A percentile compares a stretch with the other conserved stretches of the same genome.
phyloP scores from a whole-genome alignment of 768 basidiomycete species.

The Tulasnella sp. region DNA sequence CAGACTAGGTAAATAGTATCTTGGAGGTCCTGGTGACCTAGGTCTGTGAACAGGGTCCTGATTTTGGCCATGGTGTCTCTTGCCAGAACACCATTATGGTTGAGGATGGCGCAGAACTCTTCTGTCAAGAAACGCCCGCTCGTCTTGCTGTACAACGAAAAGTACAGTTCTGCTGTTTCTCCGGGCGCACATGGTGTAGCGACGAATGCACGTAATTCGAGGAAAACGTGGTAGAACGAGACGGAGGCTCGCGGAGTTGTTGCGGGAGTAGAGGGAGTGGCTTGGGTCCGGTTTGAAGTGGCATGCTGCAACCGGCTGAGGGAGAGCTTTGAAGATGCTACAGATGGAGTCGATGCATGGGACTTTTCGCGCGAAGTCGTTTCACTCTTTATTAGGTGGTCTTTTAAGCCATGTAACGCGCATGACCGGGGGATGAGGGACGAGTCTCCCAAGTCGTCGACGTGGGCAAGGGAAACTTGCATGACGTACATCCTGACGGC shows the following conservation, averaged over 20 bases:
- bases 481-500: conserved; percentile 88
- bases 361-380: conserved; percentile 42
- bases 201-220: conserved; percentile 89
- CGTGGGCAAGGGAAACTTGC: conserved; percentile 78
- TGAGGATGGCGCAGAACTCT: conserved; percentile 84
- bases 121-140: conserved; percentile 87
- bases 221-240: conserved; percentile 76
- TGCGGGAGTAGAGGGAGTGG: not conserved
- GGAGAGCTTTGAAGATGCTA: not conserved
- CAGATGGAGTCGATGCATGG: conserved; percentile 43
- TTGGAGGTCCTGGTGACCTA: conserved; percentile 79
- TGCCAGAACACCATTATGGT: conserved; percentile 86
- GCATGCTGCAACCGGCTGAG: not conserved
- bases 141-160: conserved; percentile 84
- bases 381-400: conserved; percentile 15
- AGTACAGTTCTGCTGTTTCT: conserved; percentile 89
- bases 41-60: conserved; percentile 83
- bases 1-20: conserved; percentile 88
- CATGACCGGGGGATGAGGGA: conserved; percentile 9
- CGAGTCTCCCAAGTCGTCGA: conserved; percentile 42
- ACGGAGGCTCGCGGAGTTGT: conserved; percentile 12
- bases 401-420: not conserved
- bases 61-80: conserved; percentile 45
- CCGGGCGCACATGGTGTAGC: conserved; percentile 86
- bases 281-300: not conserved